Evolutionary conservation across 1,284 basidiomycete genomes (phyloP).

Genomic region (Ganoderma sinense): DNA sequence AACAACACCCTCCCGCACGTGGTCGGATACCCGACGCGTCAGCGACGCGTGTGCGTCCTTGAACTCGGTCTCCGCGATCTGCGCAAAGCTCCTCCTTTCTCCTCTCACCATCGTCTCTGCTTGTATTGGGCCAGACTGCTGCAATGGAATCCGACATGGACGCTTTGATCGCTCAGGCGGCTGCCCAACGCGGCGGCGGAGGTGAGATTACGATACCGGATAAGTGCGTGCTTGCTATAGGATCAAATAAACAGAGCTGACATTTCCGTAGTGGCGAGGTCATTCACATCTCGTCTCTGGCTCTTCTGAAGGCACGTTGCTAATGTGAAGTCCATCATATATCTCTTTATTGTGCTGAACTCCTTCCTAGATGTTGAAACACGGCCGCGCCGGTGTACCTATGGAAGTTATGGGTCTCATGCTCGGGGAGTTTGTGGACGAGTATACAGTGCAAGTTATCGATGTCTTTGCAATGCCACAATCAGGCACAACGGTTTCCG

Average conservation of each 20-base stretch:
- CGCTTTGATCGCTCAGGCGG: constrained; percentile 59
- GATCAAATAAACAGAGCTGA: constrained; percentile 1
- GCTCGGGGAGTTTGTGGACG: constrained; percentile 99
- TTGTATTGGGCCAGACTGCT: not conserved
- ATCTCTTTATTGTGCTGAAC: not conserved
- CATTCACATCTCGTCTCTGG: constrained; percentile 95
- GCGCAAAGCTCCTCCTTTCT: constrained; percentile 17
- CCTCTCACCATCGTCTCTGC: constrained; percentile 10
- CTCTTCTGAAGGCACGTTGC: constrained; percentile 81
- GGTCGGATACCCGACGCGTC: constrained; percentile 41
- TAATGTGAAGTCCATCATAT: not conserved
- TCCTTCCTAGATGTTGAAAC: constrained; percentile 91
- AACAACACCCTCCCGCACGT: constrained; percentile 26
- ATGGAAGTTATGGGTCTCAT: constrained; percentile 99
- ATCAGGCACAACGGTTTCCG: constrained; percentile 97
- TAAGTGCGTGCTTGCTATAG: constrained; percentile 57
- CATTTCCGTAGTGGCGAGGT: constrained; percentile 83
- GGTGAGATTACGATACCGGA: constrained; percentile 70
- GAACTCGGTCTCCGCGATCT: constrained; percentile 11
- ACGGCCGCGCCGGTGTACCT: constrained; percentile 97
- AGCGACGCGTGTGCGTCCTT: constrained; percentile 38
- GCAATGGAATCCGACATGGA: constrained; percentile 65
- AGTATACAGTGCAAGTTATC: constrained; percentile 97
- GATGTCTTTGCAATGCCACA: constrained; percentile 99
- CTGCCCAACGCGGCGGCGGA: constrained; percentile 35